phyloP scores from a whole-genome alignment of 768 basidiomycete species.

The Tricholoma flavovirens region DNA sequence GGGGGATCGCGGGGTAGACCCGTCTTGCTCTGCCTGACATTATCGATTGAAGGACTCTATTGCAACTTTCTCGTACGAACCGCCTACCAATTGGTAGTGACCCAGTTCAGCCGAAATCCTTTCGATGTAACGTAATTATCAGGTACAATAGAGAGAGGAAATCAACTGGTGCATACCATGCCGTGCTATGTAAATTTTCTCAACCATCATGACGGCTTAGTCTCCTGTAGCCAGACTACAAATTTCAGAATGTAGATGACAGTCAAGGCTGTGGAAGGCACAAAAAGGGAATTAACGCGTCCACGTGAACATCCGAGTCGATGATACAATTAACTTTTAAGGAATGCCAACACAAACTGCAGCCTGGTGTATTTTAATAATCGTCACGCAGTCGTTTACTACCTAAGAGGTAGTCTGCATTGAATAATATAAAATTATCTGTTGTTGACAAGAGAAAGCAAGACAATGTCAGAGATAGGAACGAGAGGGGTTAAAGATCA shows the following conservation, averaged over 20 bases:
- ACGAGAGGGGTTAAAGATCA: slow-evolving; percentile 11
- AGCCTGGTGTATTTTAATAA: neutral
- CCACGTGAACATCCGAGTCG: neutral
- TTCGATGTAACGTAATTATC: slow-evolving; percentile 17
- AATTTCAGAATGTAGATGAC: too few species aligned
- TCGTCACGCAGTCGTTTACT: neutral
- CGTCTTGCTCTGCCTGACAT: slow-evolving; percentile 51
- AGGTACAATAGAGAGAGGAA: neutral
- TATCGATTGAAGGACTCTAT: slow-evolving; percentile 6
- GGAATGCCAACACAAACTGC: neutral
- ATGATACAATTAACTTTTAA: too few species aligned
- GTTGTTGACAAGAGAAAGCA: slow-evolving; percentile 13
- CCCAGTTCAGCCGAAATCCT: slow-evolving; percentile 74
- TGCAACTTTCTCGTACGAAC: neutral
- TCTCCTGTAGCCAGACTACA: too few species aligned
- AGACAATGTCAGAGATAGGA: slow-evolving; percentile 15
- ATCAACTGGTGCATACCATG: slow-evolving; percentile 42
- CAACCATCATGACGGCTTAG: slow-evolving; percentile 43
- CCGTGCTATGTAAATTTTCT: slow-evolving; percentile 63
- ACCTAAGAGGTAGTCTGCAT: neutral
- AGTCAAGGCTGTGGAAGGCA: too few species aligned
- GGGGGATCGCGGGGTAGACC: slow-evolving; percentile 72
- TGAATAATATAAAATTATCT: slow-evolving; percentile 6
- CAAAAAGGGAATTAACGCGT: neutral
- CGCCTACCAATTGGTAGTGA: slow-evolving; percentile 56